Evolutionary conservation across 768 basidiomycete genomes (phyloP), one percentile per base, ranked within the genome.

Genomic region (Rhodosporidiobolus sp.): DNA sequence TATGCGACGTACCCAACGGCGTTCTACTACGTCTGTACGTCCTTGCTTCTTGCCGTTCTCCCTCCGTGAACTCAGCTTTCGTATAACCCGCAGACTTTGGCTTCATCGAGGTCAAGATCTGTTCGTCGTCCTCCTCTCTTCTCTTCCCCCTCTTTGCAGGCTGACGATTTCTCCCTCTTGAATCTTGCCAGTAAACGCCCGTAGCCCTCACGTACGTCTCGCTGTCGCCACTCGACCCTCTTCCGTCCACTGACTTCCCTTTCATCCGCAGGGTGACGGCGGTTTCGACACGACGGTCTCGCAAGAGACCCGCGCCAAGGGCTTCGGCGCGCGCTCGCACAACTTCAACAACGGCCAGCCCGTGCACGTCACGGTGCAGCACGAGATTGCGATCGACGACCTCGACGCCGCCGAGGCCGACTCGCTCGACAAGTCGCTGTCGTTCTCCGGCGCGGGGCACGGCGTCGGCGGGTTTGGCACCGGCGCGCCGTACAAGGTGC

Each of bases 331-430:
- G 12, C 22, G 26, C 6, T 24, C 9, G 12, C 16, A 2, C 20
- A 22, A 22, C 32, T 0, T 34, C 32, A 20, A 2, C 30, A 30
- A 4, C 22, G 5, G 28, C 16, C 45, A 63, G 30, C 50, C 62
- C 24, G 62, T 63, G 4, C 62, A 63, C 22, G 62, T 63, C 50
- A 26, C 43, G 32, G 62, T 63, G 9, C 49, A 49, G 7, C 62
- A 63, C 24, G 62, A 63, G 52, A n/a, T 63, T 24, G 35, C 52
- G 34, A 53, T 63, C 35, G 62, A 63, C 34, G 62, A 43, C 38
- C 38, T 43, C 38, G 38, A 43, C 38, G 38, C 22, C 4, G 57
- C 35, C 50, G 62, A 53, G 50, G 35, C 32, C 55, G 19, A n/a
- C 49, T 52, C 49, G 32, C 32, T 52, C 34, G 49, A 8, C 28